Evolutionary conservation across 2,329 filamentous ascomycete genomes (phyloP).

Genomic region (Colletotrichum lupini): DNA sequence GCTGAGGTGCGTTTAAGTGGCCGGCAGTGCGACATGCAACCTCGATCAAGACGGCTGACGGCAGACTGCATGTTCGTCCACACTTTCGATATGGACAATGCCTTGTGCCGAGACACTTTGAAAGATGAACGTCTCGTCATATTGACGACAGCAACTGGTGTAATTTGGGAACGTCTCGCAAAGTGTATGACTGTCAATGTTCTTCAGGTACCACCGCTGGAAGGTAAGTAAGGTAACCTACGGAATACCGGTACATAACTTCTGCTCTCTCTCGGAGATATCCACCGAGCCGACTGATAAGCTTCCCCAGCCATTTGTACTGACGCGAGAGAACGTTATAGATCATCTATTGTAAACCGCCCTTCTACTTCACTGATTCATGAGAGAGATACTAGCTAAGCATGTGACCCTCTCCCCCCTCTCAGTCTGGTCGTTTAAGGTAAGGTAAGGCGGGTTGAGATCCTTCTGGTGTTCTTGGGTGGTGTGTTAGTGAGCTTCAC

Average conservation of each 20-base stretch:
- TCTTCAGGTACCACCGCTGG: background rate
- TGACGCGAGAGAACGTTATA: background rate
- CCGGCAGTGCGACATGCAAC: background rate
- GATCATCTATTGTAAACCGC: background rate
- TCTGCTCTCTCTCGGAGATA: background rate
- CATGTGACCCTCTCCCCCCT: background rate
- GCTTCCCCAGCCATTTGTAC: background rate
- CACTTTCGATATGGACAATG: background rate
- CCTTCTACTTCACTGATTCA: background rate
- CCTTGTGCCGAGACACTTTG: conserved; percentile 6
- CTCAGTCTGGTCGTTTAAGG: background rate
- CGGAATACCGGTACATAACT: too few relatives aligned
- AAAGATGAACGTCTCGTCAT: background rate
- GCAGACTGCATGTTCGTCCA: conserved; percentile 27
- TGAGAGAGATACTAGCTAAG: background rate
- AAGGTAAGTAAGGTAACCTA: too few relatives aligned
- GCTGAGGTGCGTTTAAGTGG: background rate
- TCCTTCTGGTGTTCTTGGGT: background rate
- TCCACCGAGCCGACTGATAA: background rate
- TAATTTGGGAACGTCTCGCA: background rate
- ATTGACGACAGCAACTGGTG: background rate
- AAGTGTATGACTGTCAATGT: background rate
- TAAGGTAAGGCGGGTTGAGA: background rate
- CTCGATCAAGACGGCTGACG: background rate
- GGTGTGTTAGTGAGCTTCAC: conserved; percentile 18